Evolutionary conservation across 352 stramenopile genomes (phyloP), one percentile per base, ranked within the genome.

Genomic region (Poterioochromonas sp.): DNA sequence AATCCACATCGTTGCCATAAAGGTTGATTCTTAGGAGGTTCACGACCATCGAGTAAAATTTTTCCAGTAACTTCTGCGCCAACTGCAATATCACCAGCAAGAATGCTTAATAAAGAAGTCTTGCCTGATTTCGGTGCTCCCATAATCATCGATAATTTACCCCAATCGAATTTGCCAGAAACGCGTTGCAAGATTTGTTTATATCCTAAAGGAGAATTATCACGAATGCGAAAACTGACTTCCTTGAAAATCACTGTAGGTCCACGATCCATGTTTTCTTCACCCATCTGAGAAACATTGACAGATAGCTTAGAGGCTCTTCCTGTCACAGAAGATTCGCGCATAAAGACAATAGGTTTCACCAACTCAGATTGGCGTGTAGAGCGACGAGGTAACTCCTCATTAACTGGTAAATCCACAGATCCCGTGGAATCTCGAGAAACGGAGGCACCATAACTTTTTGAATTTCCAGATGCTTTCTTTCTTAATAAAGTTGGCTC

Each of bases 161-260:
- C 65, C 65, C 65, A 74, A 39, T 74, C 65, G 29, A 74, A 74
- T n/a, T 26, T 8, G 1, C 65, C 65, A 11, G 65, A 37, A 2
- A 74, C 65, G 26, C 40, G 5, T 22, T 74, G 49, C 29, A 74
- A 39, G 5, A 74, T 39, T n/a, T 74, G 49, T 3, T 74, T 26
- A 35, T 34, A 20, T 12, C 5, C 43, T 26, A 34, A 35, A 51
- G 39, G 8, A 2, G 5, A 2, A 15, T 37, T 29, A 39, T 74
- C 65, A 40, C 39, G 65, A 15, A 74, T n/a, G 15, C 39, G 39
- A 37, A 39, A 74, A 18, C 1, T 74, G 20, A 74, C 18, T 44
- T 74, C 41, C 26, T 54, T 74, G 40, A 74, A 74, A 12, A 54
- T 26, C n/a, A 74, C 65, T 35, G 65, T 74, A 15, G 65, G 65